Conservation (phyloP, 257 asterid species). For the Solanum chiquidenum region DNA sequence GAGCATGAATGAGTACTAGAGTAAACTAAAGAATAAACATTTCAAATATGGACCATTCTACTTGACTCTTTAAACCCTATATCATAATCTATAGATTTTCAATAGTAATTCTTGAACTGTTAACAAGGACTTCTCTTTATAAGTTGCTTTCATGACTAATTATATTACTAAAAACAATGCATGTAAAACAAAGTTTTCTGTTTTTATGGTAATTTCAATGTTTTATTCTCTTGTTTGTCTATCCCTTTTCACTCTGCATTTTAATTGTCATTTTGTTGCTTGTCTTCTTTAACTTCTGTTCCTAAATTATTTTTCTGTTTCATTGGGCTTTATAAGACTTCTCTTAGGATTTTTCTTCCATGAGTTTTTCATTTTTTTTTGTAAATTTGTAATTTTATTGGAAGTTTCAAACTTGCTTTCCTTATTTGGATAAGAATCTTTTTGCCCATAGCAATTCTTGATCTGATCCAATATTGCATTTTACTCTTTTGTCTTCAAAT, state of each 20-base stretch:
- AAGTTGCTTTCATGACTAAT: neutral
- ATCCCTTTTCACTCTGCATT: slow-evolving; percentile 7
- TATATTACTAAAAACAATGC: neutral
- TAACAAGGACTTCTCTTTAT: neutral
- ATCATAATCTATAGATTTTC: neutral
- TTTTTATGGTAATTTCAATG: slow-evolving; percentile 13
- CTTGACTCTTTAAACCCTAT: slow-evolving; percentile 4
- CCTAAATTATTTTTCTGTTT: slow-evolving; percentile 8
- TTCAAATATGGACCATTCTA: neutral
- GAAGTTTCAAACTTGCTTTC: neutral
- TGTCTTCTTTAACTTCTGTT: slow-evolving; percentile 4
- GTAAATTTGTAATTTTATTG: neutral
- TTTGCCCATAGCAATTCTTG: neutral
- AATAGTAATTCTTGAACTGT: neutral
- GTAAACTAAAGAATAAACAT: neutral
- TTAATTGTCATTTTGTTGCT: slow-evolving; percentile 3
- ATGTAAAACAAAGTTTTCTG: neutral
- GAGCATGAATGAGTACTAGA: neutral
- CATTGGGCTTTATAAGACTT: neutral
- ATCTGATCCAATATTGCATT: neutral
- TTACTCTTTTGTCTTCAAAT: neutral
- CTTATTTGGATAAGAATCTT: neutral
- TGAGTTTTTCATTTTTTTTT: neutral
- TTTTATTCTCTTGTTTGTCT: slow-evolving; percentile 19
- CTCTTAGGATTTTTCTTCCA: neutral